Evolutionary conservation across 139 green algal species (phyloP), one percentile per base, ranked within the genome.

Genomic region (Picochlorum sp.): DNA sequence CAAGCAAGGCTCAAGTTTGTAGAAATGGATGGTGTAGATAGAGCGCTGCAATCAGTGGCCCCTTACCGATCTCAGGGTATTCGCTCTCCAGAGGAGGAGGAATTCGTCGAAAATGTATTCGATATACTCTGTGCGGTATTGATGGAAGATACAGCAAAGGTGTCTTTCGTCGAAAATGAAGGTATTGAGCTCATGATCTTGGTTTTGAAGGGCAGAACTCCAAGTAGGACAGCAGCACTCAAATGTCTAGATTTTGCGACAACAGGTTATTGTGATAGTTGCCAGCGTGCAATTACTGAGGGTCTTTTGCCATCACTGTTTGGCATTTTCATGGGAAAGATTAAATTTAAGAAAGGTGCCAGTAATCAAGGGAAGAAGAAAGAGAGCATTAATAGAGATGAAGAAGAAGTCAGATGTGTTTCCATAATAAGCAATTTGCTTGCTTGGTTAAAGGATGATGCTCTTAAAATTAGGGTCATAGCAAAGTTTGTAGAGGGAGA

Each of bases 401-500:
- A 96, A 72, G 70, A 90, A 53, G 90, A 98, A 68, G 81, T 92
- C 71, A 82, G 88, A 1, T 67, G 64, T 28, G 65, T 96, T n/a
- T 90, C 77, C 33, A 61, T 98, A 40, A 72, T 97, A 33, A 57
- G 68, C 32, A 85, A 72, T 53, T 70, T 97, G 33, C 60, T 88
- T 45, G 24, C 33, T 25, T 36, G n/a, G 16, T 10, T 31, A 13
- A 63, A 59, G 43, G 72, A 73, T 53, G 47, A 65, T 44, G 63
- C 64, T 10, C 52, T 62, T 9, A 62, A 82, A 3, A 85, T 95
- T 57, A 72, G 92, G 0, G 64, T 98, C 28, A 72, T 77, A 1
- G 80, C 85, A 56, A 98, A 98, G 70, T 98, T 98, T 81, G 86
- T 94, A 39, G 92, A 98, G 73, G 64, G 69, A 3, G 91, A 98